A percentile compares a stretch with the other conserved stretches of the same genome.
Evolutionary conservation across 1,284 basidiomycete genomes (phyloP).

Genomic region (Heimioporus retisporus): DNA sequence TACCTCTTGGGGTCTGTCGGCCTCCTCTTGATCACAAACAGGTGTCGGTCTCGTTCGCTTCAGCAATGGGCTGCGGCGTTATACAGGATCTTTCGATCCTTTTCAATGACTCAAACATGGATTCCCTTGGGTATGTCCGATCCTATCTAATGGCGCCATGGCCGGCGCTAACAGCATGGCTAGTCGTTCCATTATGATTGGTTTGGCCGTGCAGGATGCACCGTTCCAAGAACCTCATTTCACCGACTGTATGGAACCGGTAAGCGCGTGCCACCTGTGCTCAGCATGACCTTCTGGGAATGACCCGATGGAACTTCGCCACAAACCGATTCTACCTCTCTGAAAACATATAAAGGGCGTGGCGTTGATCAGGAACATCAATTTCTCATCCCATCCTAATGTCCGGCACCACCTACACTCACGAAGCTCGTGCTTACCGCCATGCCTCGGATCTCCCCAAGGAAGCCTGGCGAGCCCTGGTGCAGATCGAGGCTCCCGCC

Average conservation of each 20-base stretch:
- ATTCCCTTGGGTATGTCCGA: too few species aligned
- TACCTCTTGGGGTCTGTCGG: too few species aligned
- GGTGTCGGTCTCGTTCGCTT: too few species aligned
- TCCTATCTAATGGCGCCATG: not conserved
- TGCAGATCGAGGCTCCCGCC: slow-evolving; percentile 51
- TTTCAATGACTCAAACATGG: slow-evolving; percentile 3
- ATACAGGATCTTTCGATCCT: slow-evolving; percentile 26
- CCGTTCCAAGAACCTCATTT: slow-evolving; percentile 11
- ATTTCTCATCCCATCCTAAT: not conserved
- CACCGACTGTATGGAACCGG: not conserved
- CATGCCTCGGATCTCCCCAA: slow-evolving; percentile 39
- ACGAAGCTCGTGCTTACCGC: slow-evolving; percentile 12
- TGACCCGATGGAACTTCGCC: not conserved
- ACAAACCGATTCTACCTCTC: not conserved
- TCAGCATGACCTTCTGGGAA: not conserved
- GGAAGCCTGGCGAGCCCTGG: slow-evolving; percentile 52
- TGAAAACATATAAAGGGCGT: not conserved
- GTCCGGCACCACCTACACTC: not conserved
- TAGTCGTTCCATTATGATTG: slow-evolving; percentile 2
- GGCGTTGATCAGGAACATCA: not conserved
- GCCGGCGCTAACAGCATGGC: not conserved
- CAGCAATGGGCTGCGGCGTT: slow-evolving; percentile 10
- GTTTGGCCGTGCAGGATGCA: slow-evolving; percentile 18
- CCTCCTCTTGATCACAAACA: too few species aligned
- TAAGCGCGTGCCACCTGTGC: slow-evolving; percentile 1